A percentile compares a stretch with the other conserved stretches of the same genome.
Evolutionary conservation across 1,284 basidiomycete genomes (phyloP).

Genomic region (Calocybe gambosa): DNA sequence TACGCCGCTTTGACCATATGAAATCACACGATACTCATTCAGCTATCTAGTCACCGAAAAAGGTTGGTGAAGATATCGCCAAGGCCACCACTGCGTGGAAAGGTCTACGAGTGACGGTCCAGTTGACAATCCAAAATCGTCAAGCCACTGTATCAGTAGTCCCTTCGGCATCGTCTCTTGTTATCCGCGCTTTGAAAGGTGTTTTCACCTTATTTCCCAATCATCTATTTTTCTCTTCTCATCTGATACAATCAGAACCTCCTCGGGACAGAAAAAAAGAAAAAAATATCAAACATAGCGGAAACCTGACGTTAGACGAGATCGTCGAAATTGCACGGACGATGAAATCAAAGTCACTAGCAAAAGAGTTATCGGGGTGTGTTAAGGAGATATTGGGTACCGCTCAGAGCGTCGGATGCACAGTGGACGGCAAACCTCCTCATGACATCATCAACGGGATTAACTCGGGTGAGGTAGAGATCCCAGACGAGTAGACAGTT

Average conservation of each 20-base stretch:
- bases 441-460: conserved; percentile 97
- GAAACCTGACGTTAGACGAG: conserved; percentile 94
- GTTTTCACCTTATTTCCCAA: conserved; percentile 18
- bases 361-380: conserved; percentile 85
- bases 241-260: conserved; percentile 63
- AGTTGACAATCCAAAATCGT: conserved; percentile 99
- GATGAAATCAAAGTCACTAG: conserved; percentile 94
- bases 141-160: conserved; percentile 97
- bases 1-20: conserved; percentile 39
- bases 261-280: conserved; percentile 99
- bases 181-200: conserved; percentile 99
- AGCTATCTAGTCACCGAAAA: conserved; percentile 86
- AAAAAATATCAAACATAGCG: conserved; percentile 99
- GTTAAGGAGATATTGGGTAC: conserved; percentile 95
- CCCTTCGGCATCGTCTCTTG: conserved; percentile 95
- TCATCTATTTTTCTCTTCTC: not conserved
- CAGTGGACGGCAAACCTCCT: conserved; percentile 88
- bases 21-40: conserved; percentile 7
- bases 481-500: conserved; percentile 81
- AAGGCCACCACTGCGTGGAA: conserved; percentile 99
- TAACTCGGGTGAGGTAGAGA: conserved; percentile 91
- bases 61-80: conserved; percentile 99
- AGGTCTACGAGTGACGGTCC: conserved; percentile 98
- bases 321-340: conserved; percentile 95
- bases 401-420: conserved; percentile 94